Percentiles rank a stretch among this genome's conserved stretches.
Conservation (phyloP, 2,329 filamentous ascomycete species). For the Neofusicoccum ribis region DNA sequence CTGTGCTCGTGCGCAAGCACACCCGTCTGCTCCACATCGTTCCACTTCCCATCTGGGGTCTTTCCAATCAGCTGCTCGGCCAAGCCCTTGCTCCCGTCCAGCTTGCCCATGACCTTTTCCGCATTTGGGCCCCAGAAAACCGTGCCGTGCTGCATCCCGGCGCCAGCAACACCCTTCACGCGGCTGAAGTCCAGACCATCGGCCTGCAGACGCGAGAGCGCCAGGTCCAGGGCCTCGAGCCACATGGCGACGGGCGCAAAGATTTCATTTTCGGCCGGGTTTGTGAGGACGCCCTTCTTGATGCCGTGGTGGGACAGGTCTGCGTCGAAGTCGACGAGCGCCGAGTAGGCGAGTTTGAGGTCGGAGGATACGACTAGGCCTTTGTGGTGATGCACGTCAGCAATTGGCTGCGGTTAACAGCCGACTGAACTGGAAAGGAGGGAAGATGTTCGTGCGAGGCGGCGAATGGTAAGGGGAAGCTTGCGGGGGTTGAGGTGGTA, state of each 20-base stretch:
- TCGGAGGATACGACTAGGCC: constrained; percentile 81
- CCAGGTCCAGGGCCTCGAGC: constrained; percentile 88
- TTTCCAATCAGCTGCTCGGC: constrained; percentile 65
- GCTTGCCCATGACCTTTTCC: constrained; percentile 59
- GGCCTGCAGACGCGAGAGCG: constrained; percentile 70
- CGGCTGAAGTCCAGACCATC: constrained; percentile 70
- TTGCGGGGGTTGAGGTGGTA: background rate
- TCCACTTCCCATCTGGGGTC: constrained; percentile 28
- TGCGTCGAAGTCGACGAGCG: constrained; percentile 92
- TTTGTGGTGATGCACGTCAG: constrained; percentile 36
- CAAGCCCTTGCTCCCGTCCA: constrained; percentile 64
- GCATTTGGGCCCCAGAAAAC: constrained; percentile 84
- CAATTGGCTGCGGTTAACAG: background rate
- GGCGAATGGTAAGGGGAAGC: no score
- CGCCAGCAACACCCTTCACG: constrained; percentile 82
- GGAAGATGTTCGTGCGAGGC: no score
- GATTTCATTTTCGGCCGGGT: constrained; percentile 81
- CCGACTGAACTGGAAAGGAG: no score
- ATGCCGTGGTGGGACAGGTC: constrained; percentile 72
- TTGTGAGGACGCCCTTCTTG: constrained; percentile 82
- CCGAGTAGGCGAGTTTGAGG: constrained; percentile 76
- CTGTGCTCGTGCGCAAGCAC: constrained; percentile 84
- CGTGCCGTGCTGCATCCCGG: constrained; percentile 96
- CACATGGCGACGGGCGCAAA: constrained; percentile 92
- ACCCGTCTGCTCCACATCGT: constrained; percentile 39